Conservation (phyloP, 768 basidiomycete genomes). For the Harrya chromipes region DNA sequence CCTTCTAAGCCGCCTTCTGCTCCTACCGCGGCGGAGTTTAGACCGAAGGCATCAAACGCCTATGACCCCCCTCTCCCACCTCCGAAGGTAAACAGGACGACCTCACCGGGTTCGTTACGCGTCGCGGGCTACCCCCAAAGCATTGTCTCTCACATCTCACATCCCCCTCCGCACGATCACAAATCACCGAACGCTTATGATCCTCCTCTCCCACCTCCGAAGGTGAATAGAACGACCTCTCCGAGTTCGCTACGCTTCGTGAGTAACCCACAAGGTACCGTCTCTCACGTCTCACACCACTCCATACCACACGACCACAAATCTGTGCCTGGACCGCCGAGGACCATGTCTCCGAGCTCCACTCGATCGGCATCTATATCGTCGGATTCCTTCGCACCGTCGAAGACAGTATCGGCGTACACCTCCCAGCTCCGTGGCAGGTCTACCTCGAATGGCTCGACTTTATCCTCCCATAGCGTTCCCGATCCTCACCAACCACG, state of each 20-base stretch:
- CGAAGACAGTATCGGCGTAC: conserved; percentile 18
- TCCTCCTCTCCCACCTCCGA: conserved; percentile 62
- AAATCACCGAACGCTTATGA: conserved; percentile 60
- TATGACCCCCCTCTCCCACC: conserved; percentile 76
- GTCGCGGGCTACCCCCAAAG: conserved; percentile 17
- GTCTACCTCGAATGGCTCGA: conserved; percentile 46
- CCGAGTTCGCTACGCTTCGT: conserved; percentile 13
- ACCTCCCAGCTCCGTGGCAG: conserved; percentile 32
- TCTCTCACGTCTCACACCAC: background rate
- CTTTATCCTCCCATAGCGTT: conserved; percentile 32
- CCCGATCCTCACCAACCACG: conserved; percentile 19
- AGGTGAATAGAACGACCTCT: conserved; percentile 29
- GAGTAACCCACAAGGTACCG: too few species aligned
- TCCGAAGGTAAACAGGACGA: conserved; percentile 32
- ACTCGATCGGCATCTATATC: conserved; percentile 23
- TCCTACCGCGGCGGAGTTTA: conserved; percentile 45
- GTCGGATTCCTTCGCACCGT: conserved; percentile 39
- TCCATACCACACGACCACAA: conserved; percentile 19
- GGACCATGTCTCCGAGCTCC: conserved; percentile 32
- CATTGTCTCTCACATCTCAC: conserved; percentile 6
- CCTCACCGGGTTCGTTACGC: conserved; percentile 26
- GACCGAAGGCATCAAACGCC: conserved; percentile 66
- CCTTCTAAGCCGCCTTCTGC: conserved; percentile 32
- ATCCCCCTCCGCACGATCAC: conserved; percentile 4
- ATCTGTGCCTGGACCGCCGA: conserved; percentile 17